A percentile compares a stretch with the other conserved stretches of the same genome.
Conservation (phyloP, 139 green algal species). For the Picochlorum sp. region DNA sequence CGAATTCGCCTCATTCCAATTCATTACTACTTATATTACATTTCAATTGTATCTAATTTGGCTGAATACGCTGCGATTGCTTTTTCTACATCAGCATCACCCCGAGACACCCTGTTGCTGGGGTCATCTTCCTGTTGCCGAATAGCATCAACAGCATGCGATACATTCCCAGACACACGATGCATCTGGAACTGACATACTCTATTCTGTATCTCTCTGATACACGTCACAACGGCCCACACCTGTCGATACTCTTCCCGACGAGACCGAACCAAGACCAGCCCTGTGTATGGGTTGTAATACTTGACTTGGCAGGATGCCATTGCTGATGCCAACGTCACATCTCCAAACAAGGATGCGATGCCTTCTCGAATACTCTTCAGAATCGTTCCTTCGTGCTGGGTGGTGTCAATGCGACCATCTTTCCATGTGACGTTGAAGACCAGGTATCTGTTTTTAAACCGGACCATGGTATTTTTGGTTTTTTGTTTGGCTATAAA, state of each 20-base stretch:
- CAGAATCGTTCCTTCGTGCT: too few relatives aligned
- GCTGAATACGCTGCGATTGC: too few relatives aligned
- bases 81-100: too few relatives aligned
- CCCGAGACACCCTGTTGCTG: too few relatives aligned
- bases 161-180: slow-evolving; percentile 23
- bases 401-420: slow-evolving; percentile 19
- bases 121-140: too few relatives aligned
- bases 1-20: too few relatives aligned
- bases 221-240: slow-evolving; percentile 18
- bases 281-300: slow-evolving; percentile 30
- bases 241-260: slow-evolving; percentile 31
- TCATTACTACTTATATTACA: too few relatives aligned
- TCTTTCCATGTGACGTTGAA: slow-evolving; percentile 40
- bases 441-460: slow-evolving; percentile 39
- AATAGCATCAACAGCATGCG: slow-evolving; percentile 1
- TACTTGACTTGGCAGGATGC: slow-evolving; percentile 38
- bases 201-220: slow-evolving; percentile 27
- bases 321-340: slow-evolving; percentile 17
- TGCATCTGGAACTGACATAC: slow-evolving; percentile 21
- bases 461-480: slow-evolving; percentile 27
- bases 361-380: slow-evolving; percentile 24
- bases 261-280: slow-evolving; percentile 29
- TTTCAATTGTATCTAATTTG: too few relatives aligned
- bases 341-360: slow-evolving; percentile 34
- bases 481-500: too few relatives aligned